Base-by-base conservation (phyloP, 2,329 filamentous ascomycete species). In the Colletotrichum gloeosporioides region DNA sequence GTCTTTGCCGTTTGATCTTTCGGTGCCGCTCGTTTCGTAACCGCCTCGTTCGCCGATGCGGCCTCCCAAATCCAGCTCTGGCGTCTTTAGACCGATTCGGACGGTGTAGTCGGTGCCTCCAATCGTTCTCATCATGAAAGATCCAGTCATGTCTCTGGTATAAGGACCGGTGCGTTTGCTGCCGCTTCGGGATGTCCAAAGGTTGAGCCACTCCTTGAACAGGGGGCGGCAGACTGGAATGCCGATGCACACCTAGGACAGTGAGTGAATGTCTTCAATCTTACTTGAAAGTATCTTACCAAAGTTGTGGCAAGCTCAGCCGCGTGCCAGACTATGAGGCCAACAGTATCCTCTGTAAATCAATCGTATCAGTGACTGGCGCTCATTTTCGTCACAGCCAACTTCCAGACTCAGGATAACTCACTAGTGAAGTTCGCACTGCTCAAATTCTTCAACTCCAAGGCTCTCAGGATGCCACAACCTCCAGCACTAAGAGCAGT, bases 151-250 rank as follows among this genome's bases (percentile, higher is more conserved):
- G 44, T 73, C 57, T 55, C 57, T 59, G 15, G 69, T 73, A 25
- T 76, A 76, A 18, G 73, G 63, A 4, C 73, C 73, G 18, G 49
- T 39, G 6, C 55, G 57, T 16, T 34, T 73, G 44, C 69, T 73
- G 22, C 27, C 73, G 25, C 22, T 62, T 31, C 69, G 63, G 2
- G 73, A 76, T 7, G 69, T 44, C 16, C 64, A 73, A 4, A 63
- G n/a, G 39, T 68, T 55, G 25, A 77, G 25, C 75, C 75, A 77
- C 18, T 59, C 55, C 62, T 71, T 79, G 75, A 86, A 87, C 0
- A 87, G 78, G 0, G 85, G 86, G 1, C 84, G 81, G 9, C 86
- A 82, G 6, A 86, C 83, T 1, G 86, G 84, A 5, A 87, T 85
- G 7, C 83, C 84, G 27, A 86, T 83, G 79, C 85, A 86, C 22